Evolutionary conservation across 768 basidiomycete species (phyloP), one percentile per base, ranked within the genome.

Genomic region (Phylloporus sp.): DNA sequence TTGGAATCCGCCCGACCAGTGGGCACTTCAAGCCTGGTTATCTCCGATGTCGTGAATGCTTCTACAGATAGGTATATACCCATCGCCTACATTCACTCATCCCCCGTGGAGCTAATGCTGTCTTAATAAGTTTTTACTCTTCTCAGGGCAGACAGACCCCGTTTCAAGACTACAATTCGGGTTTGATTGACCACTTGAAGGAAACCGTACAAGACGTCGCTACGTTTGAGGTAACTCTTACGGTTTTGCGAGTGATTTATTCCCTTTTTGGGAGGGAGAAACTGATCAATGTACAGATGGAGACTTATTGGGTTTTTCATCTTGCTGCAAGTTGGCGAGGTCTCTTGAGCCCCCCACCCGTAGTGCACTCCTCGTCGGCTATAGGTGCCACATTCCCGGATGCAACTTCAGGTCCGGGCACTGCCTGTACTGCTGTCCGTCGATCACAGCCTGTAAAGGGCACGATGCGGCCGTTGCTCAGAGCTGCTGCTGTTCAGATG

Each of bases 141-240:
- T 90, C 88, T 12, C 90, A 91, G 71, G 90, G 90, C 40, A 78
- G 90, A 56, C 82, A 83, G 59, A 91, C 88, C 3, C 86, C 86
- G 5, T 91, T 91, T 62, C 81, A 80, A 31, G 89, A 91, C 68
- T 73, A 80, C 62, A 92, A 91, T 64, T 72, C 73, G 28, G 69
- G 74, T 59, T 76, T 91, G 49, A 80, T 91, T 46, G 74, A 80
- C 44, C 67, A 76, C 35, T 67, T 91, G 40, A 73, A 77, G 59
- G 61, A 66, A 27, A 67, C 72, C n/a, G 72, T 81, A 39, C 66
- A 71, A 39, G 78, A 81, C 46, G 67, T 88, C 40, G 74, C 80
- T 4, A 87, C 85, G 6, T 73, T 91, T 50, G 90, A 91, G 78
- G 88, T 86, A 56, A 55, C 39, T 47, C 39, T 47, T 8, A 20